Evolutionary conservation across 176 grass and related monocot genomes (phyloP).

Genomic region (Eleusine coracana): DNA sequence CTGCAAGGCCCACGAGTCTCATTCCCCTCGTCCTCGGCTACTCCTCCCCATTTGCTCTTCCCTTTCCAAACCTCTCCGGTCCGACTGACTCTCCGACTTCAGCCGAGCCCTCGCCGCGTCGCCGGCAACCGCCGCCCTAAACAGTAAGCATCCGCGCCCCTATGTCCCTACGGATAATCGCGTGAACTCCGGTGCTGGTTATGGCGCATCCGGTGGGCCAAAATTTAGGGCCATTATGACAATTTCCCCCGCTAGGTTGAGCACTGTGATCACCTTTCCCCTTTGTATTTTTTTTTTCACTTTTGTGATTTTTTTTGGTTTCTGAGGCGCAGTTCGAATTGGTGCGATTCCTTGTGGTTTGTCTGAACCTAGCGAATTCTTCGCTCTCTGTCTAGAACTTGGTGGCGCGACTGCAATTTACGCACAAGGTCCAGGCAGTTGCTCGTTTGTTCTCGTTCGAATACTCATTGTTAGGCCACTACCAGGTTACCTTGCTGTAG

Average conservation of each 20-base stretch:
- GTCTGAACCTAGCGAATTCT: neutral
- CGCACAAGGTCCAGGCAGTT: neutral
- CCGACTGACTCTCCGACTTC: neutral
- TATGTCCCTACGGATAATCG: neutral
- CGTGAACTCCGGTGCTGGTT: neutral
- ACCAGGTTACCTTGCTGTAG: neutral
- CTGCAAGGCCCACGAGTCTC: neutral
- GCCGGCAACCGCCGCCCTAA: slow-evolving; percentile 5
- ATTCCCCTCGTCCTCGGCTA: neutral
- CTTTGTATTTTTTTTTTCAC: neutral
- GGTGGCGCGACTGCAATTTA: neutral
- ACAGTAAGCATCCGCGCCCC: neutral
- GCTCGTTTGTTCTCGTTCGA: neutral
- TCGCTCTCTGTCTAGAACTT: slow-evolving; percentile 6
- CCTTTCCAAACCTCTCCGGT: neutral
- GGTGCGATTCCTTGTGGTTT: neutral
- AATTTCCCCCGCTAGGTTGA: slow-evolving; percentile 10
- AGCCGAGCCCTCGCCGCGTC: slow-evolving; percentile 3
- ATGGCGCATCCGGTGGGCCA: too few species aligned
- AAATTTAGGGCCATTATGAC: neutral
- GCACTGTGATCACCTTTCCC: neutral
- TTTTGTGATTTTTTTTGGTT: neutral
- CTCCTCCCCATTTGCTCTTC: neutral
- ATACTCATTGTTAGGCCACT: neutral
- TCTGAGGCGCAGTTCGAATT: neutral